Evolutionary conservation across 805 yeast genomes (phyloP), one percentile per base, ranked within the genome.

Genomic region (Ogataea paradorogensis): DNA sequence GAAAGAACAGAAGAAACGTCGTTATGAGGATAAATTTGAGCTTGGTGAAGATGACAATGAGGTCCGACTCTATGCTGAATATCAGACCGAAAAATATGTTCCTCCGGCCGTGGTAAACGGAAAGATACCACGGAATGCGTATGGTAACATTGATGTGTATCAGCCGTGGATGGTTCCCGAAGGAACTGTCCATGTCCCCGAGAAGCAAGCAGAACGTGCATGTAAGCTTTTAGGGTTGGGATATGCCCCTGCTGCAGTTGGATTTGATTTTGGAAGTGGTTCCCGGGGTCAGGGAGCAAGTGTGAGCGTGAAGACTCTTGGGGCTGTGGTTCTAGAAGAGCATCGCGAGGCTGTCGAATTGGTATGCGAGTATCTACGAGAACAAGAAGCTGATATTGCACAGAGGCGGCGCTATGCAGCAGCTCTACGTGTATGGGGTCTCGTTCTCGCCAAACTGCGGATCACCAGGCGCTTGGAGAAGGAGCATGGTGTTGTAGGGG

Each of bases 231-330:
- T 90, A 9, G 78, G 74, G 0, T 71, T 91, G 6, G 95, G 87
- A 48, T 88, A 71, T 65, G 97, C 95, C 0, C 81, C 78, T 33
- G 98, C 97, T 0, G 90, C 89, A 2, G 81, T 82, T 2, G 87
- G 90, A 0, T 91, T 93, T 63, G 93, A 87, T 40, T 93, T 85
- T 62, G 73, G 70, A 21, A 61, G 63, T 30, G 59, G 69, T 21
- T 9, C n/a, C 4, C 53, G 55, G 25, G 43, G 51, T 8, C 55
- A 55, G 24, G 53, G 65, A n/a, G 47, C 51, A n/a, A 49, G 56
- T 2, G 80, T 84, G 0, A 80, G 78, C 9, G 91, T 95, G 0
- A 67, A 69, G 38, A 73, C 79, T 29, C 78, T 80, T 4, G 98
- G 98, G 2, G 74, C 88, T 18, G 82, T 93, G 1, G 82, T 89